Base-by-base conservation (phyloP, 2,329 filamentous ascomycete genomes). In the Dactylellina haptotyla region DNA sequence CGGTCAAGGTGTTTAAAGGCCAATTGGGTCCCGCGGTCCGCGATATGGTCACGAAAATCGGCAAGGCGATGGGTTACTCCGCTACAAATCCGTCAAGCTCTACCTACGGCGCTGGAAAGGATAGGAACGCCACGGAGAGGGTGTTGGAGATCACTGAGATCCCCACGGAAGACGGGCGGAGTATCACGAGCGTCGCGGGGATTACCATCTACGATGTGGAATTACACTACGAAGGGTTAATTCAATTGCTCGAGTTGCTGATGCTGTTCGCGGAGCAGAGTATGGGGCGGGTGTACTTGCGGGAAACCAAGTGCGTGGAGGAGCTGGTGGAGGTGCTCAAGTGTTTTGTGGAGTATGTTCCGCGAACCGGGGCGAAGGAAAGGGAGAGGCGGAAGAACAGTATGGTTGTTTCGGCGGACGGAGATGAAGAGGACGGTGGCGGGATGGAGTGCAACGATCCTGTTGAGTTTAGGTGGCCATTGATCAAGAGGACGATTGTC, bases 401-500 rank as follows among this genome's bases (percentile, higher is more conserved):
- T 4, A 25, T 9, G 30, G 39, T 39, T 28, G 12, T 20, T 18
- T 4, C 5, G 6, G 54, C 5, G 9, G 66, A 70, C 1, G 76
- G 70, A 4, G 76, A 57, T 26, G 71, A 65, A 8, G 75, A 75
- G 18, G 74, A 74, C 3, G 76, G 74, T 28, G 66, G 67, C 16
- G 77, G 77, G 56, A 77, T 76, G 61, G 77, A 76, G 18, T 73
- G 77, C 14, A 75, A 75, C 66, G 77, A 78, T 25, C 77, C 77
- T 1, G 77, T 77, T 30, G 77, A 78, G 45, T 78, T 78, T 56
- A 77, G 76, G 37, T 78, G 77, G 77, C 77, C 77, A 8, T 75
- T 77, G 41, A 76, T 78, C 25, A 78, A 78, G 54, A 57, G 76
- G 43, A 78, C 77, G 37, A 63, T 77, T 26, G 76, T 78, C 14